Evolutionary conservation across 306 rosid genomes (phyloP).

Genomic region (Adenanthera pavonina): DNA sequence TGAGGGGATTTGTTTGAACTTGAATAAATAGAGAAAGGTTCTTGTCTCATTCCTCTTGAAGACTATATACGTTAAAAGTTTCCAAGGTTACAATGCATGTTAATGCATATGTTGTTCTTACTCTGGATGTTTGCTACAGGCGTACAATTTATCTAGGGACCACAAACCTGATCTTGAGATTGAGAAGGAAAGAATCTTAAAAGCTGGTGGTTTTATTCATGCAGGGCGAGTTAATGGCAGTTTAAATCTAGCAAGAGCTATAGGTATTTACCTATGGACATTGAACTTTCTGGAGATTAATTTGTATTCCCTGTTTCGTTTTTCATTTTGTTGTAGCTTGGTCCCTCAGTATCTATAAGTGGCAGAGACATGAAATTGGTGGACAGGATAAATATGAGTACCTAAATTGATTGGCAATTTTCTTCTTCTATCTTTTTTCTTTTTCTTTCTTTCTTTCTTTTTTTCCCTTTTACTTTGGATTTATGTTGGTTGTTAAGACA

Average conservation of each 20-base stretch:
- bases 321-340: constrained; percentile 1
- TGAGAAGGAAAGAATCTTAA: constrained; percentile 90
- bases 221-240: constrained; percentile 98
- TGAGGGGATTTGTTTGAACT: neutral
- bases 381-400: constrained; percentile 19
- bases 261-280: constrained; percentile 56
- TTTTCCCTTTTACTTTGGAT: neutral
- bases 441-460: neutral
- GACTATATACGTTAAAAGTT: constrained; percentile 27
- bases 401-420: neutral
- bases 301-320: neutral
- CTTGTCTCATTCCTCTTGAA: constrained; percentile 18
- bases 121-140: constrained; percentile 61
- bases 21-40: constrained; percentile 22
- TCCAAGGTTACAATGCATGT: constrained; percentile 14
- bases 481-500: constrained; percentile 30
- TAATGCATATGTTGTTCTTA: constrained; percentile 7
- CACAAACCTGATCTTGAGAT: constrained; percentile 95
- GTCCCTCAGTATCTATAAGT: constrained; percentile 26
- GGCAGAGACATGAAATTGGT: constrained; percentile 17
- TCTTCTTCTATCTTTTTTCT: neutral
- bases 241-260: constrained; percentile 97
- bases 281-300: constrained; percentile 27
- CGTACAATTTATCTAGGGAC: constrained; percentile 88
- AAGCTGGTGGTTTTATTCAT: constrained; percentile 95